A percentile compares a stretch with the other conserved stretches of the same genome.
These are phyloP conservation scores for Erigeron canadensis DNA, from an alignment of 129 eudicot species.

Conservation along the genomic window DNA sequence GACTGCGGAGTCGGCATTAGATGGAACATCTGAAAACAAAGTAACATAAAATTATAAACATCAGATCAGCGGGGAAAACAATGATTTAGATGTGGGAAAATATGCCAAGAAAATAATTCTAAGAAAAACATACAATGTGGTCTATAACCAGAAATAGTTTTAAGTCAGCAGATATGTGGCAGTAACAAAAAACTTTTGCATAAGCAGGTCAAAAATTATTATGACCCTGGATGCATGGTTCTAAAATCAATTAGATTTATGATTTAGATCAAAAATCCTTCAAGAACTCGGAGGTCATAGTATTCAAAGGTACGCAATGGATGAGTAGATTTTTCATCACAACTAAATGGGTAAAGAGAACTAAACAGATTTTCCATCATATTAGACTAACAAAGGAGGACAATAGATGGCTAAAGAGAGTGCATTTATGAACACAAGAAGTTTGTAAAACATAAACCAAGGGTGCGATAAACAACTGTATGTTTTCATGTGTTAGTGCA, in stretches of 20 bases:
- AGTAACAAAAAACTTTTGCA: not conserved
- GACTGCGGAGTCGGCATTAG: slow-evolving; percentile 64
- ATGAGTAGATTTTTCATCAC: too few species aligned
- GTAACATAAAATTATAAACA: not conserved
- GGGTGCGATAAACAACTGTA: too few species aligned
- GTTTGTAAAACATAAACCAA: too few species aligned
- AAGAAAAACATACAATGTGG: not conserved
- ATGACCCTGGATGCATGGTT: not conserved
- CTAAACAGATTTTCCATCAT: too few species aligned
- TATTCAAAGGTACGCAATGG: not conserved
- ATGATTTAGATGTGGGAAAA: not conserved
- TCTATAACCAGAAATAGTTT: not conserved
- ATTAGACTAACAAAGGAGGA: not conserved
- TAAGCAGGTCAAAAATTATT: not conserved
- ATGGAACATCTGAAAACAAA: slow-evolving; percentile 58
- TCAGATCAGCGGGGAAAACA: slow-evolving; percentile 7
- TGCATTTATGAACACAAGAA: too few species aligned
- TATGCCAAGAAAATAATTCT: too few species aligned
- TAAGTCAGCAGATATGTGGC: not conserved
- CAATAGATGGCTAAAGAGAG: not conserved
- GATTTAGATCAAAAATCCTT: not conserved
- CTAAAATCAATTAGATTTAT: not conserved
- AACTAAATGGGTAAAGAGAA: too few species aligned
- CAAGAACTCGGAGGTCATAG: not conserved
- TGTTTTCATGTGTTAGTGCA: too few species aligned